A percentile compares a stretch with the other conserved stretches of the same genome.
Conservation (phyloP, 108 stramenopile genomes). For the Cyclostephanos invisitatus region DNA sequence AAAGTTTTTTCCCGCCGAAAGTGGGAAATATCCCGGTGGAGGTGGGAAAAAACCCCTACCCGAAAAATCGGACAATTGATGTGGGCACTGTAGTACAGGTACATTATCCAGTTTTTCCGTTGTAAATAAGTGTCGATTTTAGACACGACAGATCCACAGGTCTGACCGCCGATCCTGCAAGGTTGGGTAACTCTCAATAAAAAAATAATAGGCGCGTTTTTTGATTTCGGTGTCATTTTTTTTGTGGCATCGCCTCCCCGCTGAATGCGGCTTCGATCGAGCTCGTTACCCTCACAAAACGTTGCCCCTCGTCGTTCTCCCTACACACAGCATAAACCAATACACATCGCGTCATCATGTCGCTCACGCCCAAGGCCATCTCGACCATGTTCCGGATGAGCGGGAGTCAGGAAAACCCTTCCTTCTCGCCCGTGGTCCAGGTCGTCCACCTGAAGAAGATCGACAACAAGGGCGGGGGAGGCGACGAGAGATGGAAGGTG, state of each 20-base stretch:
- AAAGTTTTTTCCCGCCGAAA: too few species aligned
- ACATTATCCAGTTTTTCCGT: too few species aligned
- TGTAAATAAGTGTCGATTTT: too few species aligned
- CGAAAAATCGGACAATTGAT: too few species aligned
- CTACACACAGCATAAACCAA: not conserved
- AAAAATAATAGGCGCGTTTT: too few species aligned
- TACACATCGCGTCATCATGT: conserved; percentile 30
- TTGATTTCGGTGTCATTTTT: not conserved
- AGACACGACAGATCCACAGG: too few species aligned
- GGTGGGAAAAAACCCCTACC: too few species aligned
- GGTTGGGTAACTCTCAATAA: too few species aligned
- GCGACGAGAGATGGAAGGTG: conserved; percentile 38
- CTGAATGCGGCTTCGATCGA: not conserved
- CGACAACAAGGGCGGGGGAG: conserved; percentile 12
- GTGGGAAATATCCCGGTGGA: too few species aligned
- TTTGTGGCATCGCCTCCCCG: not conserved
- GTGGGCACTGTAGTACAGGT: too few species aligned
- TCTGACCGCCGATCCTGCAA: too few species aligned
- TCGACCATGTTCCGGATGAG: conserved; percentile 30
- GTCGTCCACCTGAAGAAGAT: conserved; percentile 61
- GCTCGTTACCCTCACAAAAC: too few species aligned
- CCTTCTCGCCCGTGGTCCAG: conserved; percentile 63
- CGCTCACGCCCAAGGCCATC: conserved; percentile 50
- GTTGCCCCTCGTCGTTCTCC: not conserved
- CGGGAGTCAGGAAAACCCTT: conserved; percentile 29